Evolutionary conservation across 2,329 filamentous ascomycete genomes (phyloP).

Genomic region (Claviceps maximensis): DNA sequence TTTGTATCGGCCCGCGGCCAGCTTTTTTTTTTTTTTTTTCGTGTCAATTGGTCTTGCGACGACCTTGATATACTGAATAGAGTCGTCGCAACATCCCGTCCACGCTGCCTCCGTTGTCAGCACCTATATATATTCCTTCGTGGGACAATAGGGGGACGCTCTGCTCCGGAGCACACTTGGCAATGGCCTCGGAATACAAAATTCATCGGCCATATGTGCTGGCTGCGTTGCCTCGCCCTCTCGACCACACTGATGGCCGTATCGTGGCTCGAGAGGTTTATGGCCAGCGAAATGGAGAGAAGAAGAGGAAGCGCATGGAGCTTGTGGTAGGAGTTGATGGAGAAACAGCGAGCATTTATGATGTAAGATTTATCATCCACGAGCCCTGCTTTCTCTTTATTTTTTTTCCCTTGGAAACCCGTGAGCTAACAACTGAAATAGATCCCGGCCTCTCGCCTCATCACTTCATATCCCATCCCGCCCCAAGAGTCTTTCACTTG

Average conservation of each 20-base stretch:
- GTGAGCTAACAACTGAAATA: constrained; percentile 16
- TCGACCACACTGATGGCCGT: constrained; percentile 36
- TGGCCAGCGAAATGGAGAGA: constrained; percentile 42
- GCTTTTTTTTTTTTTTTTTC: constrained; percentile 24
- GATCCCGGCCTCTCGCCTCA: constrained; percentile 46
- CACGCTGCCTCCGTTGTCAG: not conserved
- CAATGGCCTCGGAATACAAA: constrained; percentile 46
- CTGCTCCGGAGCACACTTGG: constrained; percentile 6
- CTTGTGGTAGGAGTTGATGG: constrained; percentile 51
- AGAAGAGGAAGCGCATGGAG: constrained; percentile 51
- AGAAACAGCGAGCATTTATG: constrained; percentile 52
- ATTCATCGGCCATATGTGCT: constrained; percentile 53
- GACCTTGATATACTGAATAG: not conserved
- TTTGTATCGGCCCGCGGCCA: constrained; percentile 19
- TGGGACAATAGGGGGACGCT: not conserved
- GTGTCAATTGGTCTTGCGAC: constrained; percentile 5
- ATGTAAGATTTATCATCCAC: constrained; percentile 30
- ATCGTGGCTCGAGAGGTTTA: constrained; percentile 49
- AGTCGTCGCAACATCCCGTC: not conserved
- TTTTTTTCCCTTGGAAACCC: no score
- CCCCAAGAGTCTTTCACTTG: constrained; percentile 53
- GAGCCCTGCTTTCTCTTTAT: not conserved
- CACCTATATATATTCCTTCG: not conserved
- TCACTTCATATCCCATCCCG: constrained; percentile 54
- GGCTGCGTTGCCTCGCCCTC: constrained; percentile 43